Conservation (phyloP, 345 rosid species). For the Rubroshorea leprosula region DNA sequence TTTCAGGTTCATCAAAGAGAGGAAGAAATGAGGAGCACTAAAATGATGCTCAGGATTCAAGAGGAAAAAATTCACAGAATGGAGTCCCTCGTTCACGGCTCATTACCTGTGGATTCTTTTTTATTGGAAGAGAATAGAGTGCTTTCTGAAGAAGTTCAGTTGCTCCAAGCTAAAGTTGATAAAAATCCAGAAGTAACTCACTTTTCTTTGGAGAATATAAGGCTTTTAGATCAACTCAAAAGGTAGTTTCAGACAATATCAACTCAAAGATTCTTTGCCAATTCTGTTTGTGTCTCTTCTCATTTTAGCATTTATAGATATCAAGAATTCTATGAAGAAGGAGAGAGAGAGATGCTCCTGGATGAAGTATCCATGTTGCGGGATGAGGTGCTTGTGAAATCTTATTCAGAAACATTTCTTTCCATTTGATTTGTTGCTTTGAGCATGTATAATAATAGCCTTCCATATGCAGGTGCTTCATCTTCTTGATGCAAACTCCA, state of each 20-base stretch:
- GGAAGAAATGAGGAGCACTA: slow-evolving; percentile 85
- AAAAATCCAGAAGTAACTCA: slow-evolving; percentile 93
- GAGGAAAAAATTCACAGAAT: slow-evolving; percentile 93
- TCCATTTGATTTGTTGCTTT: slow-evolving; percentile 12
- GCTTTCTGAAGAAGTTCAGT: slow-evolving; percentile 66
- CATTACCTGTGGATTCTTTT: slow-evolving; percentile 57
- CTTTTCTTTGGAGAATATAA: slow-evolving; percentile 89
- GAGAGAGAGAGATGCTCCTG: slow-evolving; percentile 76
- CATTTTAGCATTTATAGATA: slow-evolving; percentile 41
- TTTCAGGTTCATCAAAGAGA: slow-evolving; percentile 91
- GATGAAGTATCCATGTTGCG: slow-evolving; percentile 64
- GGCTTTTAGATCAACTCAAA: slow-evolving; percentile 82
- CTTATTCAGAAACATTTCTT: slow-evolving; percentile 5
- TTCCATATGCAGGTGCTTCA: slow-evolving; percentile 50
- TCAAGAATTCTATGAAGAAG: slow-evolving; percentile 95
- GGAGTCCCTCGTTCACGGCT: slow-evolving; percentile 67
- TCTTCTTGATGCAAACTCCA: slow-evolving; percentile 47
- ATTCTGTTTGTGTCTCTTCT: slow-evolving; percentile 5
- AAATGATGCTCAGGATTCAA: slow-evolving; percentile 93
- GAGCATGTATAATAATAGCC: slow-evolving; percentile 1
- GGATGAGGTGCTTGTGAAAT: slow-evolving; percentile 55
- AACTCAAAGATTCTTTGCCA: slow-evolving; percentile 1
- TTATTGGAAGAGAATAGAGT: slow-evolving; percentile 66
- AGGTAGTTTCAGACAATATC: slow-evolving; percentile 40
- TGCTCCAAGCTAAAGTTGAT: slow-evolving; percentile 86